Percentiles rank a stretch among this genome's conserved stretches.
phyloP scores from a whole-genome alignment of 129 eudicot species.

The Silybum marianum region DNA sequence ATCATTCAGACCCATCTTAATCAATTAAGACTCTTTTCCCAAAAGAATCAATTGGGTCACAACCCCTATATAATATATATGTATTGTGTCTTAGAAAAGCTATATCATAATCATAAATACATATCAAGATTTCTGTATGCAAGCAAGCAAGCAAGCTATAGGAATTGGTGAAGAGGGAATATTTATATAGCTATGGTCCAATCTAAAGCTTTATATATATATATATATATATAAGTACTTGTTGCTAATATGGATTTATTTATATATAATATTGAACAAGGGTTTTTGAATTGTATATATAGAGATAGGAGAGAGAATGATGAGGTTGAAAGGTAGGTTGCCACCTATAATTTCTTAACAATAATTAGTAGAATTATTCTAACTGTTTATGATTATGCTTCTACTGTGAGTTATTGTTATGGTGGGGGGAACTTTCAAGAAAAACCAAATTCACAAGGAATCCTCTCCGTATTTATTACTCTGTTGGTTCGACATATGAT shows the following conservation, averaged over 20 bases:
- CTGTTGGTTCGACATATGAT: background rate
- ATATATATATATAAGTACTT: slow-evolving; percentile 28
- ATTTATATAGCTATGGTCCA: slow-evolving; percentile 20
- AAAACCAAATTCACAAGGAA: slow-evolving; percentile 75
- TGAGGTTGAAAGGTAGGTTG: slow-evolving; percentile 48
- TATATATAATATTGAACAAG: slow-evolving; percentile 21
- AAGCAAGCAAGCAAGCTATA: slow-evolving; percentile 4
- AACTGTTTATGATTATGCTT: slow-evolving; percentile 47
- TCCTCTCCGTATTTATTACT: slow-evolving; percentile 21
- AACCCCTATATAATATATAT: slow-evolving; percentile 11
- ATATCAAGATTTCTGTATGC: slow-evolving; percentile 19
- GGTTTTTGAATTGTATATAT: slow-evolving; percentile 29
- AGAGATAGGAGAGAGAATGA: slow-evolving; percentile 5
- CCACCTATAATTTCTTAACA: slow-evolving; percentile 27
- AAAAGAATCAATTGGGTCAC: slow-evolving; percentile 27
- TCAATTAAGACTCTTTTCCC: slow-evolving; percentile 12
- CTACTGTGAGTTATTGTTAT: slow-evolving; percentile 36
- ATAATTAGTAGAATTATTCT: slow-evolving; percentile 32
- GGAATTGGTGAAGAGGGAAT: slow-evolving; percentile 33
- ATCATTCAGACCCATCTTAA: slow-evolving; percentile 72
- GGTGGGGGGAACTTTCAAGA: slow-evolving; percentile 49
- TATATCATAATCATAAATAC: slow-evolving; percentile 17
- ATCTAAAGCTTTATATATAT: slow-evolving; percentile 39
- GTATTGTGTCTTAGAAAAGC: slow-evolving; percentile 26
- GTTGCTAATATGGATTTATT: slow-evolving; percentile 26